Conservation (phyloP, 176 grass and related monocot genomes). For the Eragrostis nindensis region DNA sequence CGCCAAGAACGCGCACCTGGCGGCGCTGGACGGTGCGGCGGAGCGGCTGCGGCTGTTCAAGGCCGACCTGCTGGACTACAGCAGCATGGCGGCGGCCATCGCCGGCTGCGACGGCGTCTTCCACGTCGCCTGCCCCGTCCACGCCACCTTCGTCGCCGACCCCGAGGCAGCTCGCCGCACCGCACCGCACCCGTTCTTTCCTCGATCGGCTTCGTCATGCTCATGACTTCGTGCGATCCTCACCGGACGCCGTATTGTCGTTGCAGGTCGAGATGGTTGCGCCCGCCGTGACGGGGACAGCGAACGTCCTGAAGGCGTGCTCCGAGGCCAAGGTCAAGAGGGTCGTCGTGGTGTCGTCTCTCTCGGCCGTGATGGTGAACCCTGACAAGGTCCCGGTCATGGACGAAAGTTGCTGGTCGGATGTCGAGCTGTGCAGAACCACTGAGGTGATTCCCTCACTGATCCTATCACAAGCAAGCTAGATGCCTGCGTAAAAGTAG, state of each 20-base stretch:
- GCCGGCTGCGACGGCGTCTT: conserved; percentile 86
- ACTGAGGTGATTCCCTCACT: conserved; percentile 55
- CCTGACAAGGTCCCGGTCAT: conserved; percentile 41
- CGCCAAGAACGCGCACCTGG: conserved; percentile 76
- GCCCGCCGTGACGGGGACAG: conserved; percentile 70
- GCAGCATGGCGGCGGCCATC: conserved; percentile 55
- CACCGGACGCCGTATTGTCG: conserved; percentile 5
- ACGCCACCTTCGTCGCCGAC: conserved; percentile 31
- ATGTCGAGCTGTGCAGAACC: conserved; percentile 56
- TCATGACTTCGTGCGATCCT: background rate
- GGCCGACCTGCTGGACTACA: conserved; percentile 76
- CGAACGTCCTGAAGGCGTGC: conserved; percentile 76
- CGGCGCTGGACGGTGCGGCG: conserved; percentile 53
- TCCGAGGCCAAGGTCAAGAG: conserved; percentile 65
- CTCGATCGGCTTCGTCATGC: background rate
- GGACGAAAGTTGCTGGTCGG: conserved; percentile 85
- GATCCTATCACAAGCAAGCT: no score
- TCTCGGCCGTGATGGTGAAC: conserved; percentile 41
- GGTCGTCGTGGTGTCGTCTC: conserved; percentile 71
- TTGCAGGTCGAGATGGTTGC: conserved; percentile 61
- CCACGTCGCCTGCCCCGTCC: conserved; percentile 81
- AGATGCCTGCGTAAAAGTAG: no score
- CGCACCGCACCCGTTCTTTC: background rate
- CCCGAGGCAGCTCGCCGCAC: conserved; percentile 76
- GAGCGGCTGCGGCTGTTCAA: conserved; percentile 73